These are phyloP conservation scores for Coprinopsis strossmayeri DNA, from an alignment of 768 basidiomycete genomes.

Conservation along the genomic window DNA sequence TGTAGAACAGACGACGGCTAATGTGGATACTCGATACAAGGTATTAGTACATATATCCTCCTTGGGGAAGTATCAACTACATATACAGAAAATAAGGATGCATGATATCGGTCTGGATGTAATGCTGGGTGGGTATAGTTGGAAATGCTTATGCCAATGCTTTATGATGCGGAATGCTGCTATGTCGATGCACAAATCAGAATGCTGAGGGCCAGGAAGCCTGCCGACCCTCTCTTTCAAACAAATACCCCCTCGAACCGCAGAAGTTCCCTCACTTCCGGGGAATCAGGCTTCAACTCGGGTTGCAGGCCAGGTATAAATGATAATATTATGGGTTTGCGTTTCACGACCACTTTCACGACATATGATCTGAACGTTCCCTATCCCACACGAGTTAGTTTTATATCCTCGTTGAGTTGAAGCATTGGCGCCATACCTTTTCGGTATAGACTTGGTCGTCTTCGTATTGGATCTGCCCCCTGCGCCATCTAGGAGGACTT, in stretches of 20 bases:
- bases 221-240: no score
- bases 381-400: not conserved
- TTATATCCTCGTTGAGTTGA: not conserved
- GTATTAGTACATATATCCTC: no score
- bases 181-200: no score
- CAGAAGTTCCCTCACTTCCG: constrained; percentile 18
- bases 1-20: no score
- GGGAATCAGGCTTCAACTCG: constrained; percentile 18
- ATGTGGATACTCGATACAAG: no score
- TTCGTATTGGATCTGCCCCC: constrained; percentile 10
- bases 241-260: constrained; percentile 13
- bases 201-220: no score
- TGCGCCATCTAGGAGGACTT: constrained; percentile 11
- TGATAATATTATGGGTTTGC: not conserved
- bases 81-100: no score
- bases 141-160: no score
- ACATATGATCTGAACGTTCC: constrained; percentile 13
- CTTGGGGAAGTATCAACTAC: no score
- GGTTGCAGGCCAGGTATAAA: constrained; percentile 14
- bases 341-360: constrained; percentile 9
- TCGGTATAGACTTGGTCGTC: constrained; percentile 1
- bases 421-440: constrained; percentile 2
- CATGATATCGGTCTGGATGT: no score
- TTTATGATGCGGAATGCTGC: no score
- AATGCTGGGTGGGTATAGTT: no score